Evolutionary conservation across 78 protist species (phyloP).

Genomic region (Dictyostelium intermedium): DNA sequence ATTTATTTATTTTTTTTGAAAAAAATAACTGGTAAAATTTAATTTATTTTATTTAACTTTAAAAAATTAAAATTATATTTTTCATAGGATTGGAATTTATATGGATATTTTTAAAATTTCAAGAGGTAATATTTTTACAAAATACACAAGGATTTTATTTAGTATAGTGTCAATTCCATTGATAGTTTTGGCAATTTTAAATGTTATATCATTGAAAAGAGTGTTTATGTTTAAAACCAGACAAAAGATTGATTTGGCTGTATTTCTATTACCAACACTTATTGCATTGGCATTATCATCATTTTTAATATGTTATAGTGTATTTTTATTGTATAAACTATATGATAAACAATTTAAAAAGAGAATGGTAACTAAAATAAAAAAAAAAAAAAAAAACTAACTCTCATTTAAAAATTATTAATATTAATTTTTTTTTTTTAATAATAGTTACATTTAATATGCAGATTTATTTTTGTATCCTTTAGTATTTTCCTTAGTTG

Average conservation of each 20-base stretch:
- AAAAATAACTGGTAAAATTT: too few species aligned
- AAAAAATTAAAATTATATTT: background rate
- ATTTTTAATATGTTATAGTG: background rate
- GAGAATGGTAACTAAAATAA: background rate
- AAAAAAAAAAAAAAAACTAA: background rate
- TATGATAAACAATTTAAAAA: background rate
- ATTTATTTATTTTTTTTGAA: background rate
- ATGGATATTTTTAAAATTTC: background rate
- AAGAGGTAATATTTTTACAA: constrained; percentile 1
- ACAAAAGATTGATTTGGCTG: background rate
- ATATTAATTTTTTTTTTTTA: background rate
- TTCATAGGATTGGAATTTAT: constrained; percentile 16
- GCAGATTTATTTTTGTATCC: background rate
- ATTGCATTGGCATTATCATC: background rate
- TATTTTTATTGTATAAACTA: background rate
- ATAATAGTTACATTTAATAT: background rate
- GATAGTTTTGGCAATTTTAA: background rate
- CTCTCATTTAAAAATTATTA: background rate
- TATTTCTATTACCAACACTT: background rate
- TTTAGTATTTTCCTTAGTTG: background rate
- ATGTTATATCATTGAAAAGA: background rate
- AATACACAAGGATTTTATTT: background rate
- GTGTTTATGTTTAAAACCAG: background rate
- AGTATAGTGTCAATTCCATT: background rate
- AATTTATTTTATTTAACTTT: background rate